Base-by-base conservation (phyloP, 2,329 filamentous ascomycete species). In the Botrytis cinerea region DNA sequence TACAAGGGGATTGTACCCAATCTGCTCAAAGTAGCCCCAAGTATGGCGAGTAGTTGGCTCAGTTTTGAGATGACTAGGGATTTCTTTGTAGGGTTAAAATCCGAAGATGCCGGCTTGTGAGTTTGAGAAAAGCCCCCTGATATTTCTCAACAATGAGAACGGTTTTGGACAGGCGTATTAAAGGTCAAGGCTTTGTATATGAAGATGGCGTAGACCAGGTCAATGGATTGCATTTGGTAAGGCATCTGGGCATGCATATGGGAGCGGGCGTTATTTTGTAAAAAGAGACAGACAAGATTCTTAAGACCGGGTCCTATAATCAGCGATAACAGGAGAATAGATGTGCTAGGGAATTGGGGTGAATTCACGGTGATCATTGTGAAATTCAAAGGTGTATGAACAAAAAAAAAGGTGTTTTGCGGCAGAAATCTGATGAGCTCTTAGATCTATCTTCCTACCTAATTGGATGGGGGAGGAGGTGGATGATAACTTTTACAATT, bases 1-100 rank as follows among this genome's bases (percentile, higher is more conserved):
- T 99, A 98, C 86, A 99, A 98, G 83, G 96, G 96, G 73, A 95
- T 99, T 77, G 90, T 95, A 25, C 96, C 96, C 0, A 99, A 99
- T 80, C 86, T 99, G 35, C 88, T 99, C 75, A 99, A 99, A 83
- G 96, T 99, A 25, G 95, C 96, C 12, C 96, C 96, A 5, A 98
- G 95, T 82, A 99, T 99, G 95, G 96, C 96, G 25, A 97, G 94
- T 78, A 98, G 93, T 83, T 99, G 96, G 95, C 88, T 98, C 75
- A 98, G 95, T 83, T 99, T 97, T 81, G 96, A 99, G 84, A 85
- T 98, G 81, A 95, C 93, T 14, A 89, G 96, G 77, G 96, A 99
- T 83, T 92, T 97, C 80, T 84, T 98, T 59, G 85, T 97, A 73
- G 85, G 84, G 32, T 81, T 94, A 45, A 87, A 87, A 74, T 83